A percentile compares a stretch with the other conserved stretches of the same genome.
These are phyloP conservation scores for Vachellia collinsii DNA, from an alignment of 306 rosid species.

Conservation along the genomic window DNA sequence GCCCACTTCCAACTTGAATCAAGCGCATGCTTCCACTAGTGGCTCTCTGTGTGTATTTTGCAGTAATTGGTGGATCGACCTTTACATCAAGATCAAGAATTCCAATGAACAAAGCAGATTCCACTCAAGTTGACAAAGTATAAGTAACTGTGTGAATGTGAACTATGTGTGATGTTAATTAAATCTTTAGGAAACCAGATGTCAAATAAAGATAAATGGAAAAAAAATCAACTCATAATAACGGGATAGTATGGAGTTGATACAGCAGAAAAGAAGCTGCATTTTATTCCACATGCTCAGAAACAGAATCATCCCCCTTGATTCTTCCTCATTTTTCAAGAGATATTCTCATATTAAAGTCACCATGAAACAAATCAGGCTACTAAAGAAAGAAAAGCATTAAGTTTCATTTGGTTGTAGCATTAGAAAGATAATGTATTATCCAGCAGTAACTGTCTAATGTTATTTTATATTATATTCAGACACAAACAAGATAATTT, in stretches of 20 bases:
- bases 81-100: not conserved
- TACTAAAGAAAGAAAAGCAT: not conserved
- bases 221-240: too few relatives aligned
- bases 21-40: not conserved
- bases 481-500: not conserved
- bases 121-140: not conserved
- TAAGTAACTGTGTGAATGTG: not conserved
- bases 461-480: too few relatives aligned
- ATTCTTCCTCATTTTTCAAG: not conserved
- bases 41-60: not conserved
- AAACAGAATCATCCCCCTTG: not conserved
- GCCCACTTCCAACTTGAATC: not conserved
- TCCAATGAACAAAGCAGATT: not conserved
- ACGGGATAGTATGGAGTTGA: not conserved
- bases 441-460: too few relatives aligned
- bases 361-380: not conserved
- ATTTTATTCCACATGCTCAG: not conserved
- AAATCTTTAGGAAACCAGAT: not conserved
- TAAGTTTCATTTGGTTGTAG: not conserved
- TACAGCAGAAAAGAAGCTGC: not conserved
- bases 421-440: not conserved
- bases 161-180: not conserved
- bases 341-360: not conserved
- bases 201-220: not conserved
- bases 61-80: not conserved